Evolutionary conservation across 164 flowering plant genomes (phyloP), one percentile per base, ranked within the genome.

Genomic region (Amborella trichopoda): DNA sequence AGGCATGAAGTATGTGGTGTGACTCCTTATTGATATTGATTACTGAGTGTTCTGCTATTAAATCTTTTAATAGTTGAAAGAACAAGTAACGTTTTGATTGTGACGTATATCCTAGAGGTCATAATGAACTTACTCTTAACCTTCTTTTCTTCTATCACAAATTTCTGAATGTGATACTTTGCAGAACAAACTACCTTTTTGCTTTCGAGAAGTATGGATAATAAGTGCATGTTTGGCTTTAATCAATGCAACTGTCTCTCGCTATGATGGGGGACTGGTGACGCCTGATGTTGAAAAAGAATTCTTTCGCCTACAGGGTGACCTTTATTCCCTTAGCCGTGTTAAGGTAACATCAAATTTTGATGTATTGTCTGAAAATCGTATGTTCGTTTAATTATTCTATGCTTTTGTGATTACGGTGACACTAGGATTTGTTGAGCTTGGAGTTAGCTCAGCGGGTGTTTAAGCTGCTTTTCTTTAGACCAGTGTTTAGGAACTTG

Each of bases 171-270:
- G 28, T 61, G 28, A 27, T 36, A 54, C 18, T 39, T 59, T 40
- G 61, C 82, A 91, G 99, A 73, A 56, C 54, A 60, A 63, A 18
- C 52, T 91, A 50, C 94, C 99, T 22, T 91, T 87, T 57, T 91
- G 91, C 60, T 59, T 80, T 81, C 83, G 95, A 20, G 99, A 91
- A 80, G 91, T 79, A 20, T 91, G 99, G 99, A 78, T 91, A 38
- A 73, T 80, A 43, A 80, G 83, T 56, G 96, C 99, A 48, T 87
- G 94, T 70, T 66, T 82, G 66, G 75, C 72, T 54, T 68, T 91
- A 54, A 70, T 84, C 46, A 54, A 68, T 56, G 81, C 75, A 28
- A 82, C 86, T 50, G 53, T 71, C 59, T 72, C 88, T 26, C 70
- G 60, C 43, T 78, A 68, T 63, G 66, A 65, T 40, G 74, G 77